These are phyloP conservation scores for Elsinoe australis DNA, from an alignment of 2,329 filamentous ascomycete genomes.

Conservation along the genomic window DNA sequence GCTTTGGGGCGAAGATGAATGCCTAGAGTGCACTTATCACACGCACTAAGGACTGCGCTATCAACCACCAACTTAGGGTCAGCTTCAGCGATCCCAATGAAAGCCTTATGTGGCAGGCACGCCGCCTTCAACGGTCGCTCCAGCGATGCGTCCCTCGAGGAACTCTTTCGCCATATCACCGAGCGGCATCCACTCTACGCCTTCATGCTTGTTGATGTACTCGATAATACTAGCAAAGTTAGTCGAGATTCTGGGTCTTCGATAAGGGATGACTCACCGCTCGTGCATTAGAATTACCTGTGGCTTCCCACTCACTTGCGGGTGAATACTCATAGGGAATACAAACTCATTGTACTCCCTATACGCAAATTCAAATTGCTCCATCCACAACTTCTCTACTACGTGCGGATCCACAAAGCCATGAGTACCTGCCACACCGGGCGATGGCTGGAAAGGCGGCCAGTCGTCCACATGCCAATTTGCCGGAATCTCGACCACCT, in stretches of 20 bases:
- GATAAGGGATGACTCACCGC: conserved; percentile 20
- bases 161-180: conserved; percentile 34
- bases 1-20: too few species aligned
- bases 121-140: conserved; percentile 30
- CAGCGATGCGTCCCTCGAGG: conserved; percentile 29
- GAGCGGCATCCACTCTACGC: conserved; percentile 38
- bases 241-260: not conserved
- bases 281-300: conserved; percentile 44
- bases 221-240: conserved; percentile 32
- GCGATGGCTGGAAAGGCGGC: conserved; percentile 36
- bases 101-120: conserved; percentile 23
- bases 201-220: conserved; percentile 39
- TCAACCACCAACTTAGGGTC: too few species aligned
- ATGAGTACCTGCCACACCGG: conserved; percentile 27
- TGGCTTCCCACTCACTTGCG: conserved; percentile 43
- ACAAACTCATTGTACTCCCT: conserved; percentile 41
- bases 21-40: too few species aligned
- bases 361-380: conserved; percentile 42
- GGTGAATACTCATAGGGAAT: conserved; percentile 43
- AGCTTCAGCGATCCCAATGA: too few species aligned
- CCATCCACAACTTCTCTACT: conserved; percentile 40
- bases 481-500: conserved; percentile 40
- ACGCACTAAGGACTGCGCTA: too few species aligned
- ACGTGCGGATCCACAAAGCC: conserved; percentile 38
- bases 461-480: conserved; percentile 45